Evolutionary conservation across 140 eudicot species (phyloP), one percentile per base, ranked within the genome.

Genomic region (Ambrosia hybrid): DNA sequence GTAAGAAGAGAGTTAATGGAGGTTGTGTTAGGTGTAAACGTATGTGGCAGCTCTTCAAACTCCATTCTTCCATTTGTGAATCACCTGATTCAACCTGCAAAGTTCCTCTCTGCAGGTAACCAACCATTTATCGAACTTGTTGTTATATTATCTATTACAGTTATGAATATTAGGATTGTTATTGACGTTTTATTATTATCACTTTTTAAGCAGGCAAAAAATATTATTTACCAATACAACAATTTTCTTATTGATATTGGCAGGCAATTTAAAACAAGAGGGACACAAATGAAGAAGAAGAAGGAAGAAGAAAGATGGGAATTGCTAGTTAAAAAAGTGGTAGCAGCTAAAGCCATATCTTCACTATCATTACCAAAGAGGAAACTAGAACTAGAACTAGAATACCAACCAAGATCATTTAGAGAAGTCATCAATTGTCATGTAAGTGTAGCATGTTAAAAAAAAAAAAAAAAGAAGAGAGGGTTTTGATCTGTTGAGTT

Each of bases 61-160:
- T 94, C 57, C 99, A 94, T 69, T 82, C 99, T 34, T 90, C 90
- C 46, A 84, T 94, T 41, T 94, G 99, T 55, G 95, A 94, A 4
- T 84, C 78, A 36, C 80, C 92, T 16, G 96, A 85, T 61, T 65
- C 78, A 13, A 69, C 72, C 48, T 94, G 99, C 87, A 86, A 69
- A 74, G 99, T 94, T 66, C 99, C 99, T 57, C 80, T 94, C 0
- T 94, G 99, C 95, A 88, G 98, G 98, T 92, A 86, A 59, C 9
- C 8, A 57, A 7, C 34, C 34, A 56, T 17, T 37, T 33, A 30
- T 3, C 37, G 3, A 6, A 36, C 14, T 70, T 21, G 26, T 21
- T 21, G 26, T 21, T 21, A 21, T 21, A 21, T 21, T 21, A 21
- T 21, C 26, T 21, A 21, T 21, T 21, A 21, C 26, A 21, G 26